Conservation (phyloP, 192 early-diverging fungal species). For the Glomus cerebriforme region DNA sequence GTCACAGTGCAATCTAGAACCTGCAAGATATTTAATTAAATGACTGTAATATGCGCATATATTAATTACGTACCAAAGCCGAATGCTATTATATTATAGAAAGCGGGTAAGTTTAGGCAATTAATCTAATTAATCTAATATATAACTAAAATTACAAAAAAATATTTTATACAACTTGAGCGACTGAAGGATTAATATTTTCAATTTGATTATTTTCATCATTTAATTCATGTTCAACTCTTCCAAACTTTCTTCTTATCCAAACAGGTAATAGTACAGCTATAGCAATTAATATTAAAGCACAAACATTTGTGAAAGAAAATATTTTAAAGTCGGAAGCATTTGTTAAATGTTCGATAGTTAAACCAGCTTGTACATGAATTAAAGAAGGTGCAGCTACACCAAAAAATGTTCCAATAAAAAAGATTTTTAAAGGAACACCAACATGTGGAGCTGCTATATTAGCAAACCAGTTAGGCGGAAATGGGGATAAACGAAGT, state of each 20-base stretch:
- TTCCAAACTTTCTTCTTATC: neutral
- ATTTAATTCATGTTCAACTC: too few species aligned
- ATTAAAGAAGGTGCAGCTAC: constrained; percentile 55
- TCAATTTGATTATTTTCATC: too few species aligned
- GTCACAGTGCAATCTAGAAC: too few species aligned
- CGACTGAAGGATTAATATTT: too few species aligned
- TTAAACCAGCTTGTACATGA: constrained; percentile 60
- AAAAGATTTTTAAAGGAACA: constrained; percentile 53
- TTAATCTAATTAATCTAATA: too few species aligned
- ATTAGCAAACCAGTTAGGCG: constrained; percentile 64
- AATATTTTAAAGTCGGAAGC: constrained; percentile 9
- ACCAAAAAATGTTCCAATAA: constrained; percentile 58
- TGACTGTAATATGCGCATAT: too few species aligned
- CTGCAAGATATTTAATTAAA: too few species aligned
- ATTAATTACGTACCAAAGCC: too few species aligned
- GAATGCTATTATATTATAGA: too few species aligned
- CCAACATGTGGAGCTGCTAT: constrained; percentile 58
- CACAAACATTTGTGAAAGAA: constrained; percentile 8
- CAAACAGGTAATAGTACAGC: constrained; percentile 24
- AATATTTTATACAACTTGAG: too few species aligned
- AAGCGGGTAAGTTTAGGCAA: too few species aligned
- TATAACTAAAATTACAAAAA: too few species aligned
- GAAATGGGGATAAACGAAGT: constrained; percentile 55
- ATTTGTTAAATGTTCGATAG: constrained; percentile 46
- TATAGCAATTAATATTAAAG: constrained; percentile 11